Evolutionary conservation across 2,329 filamentous ascomycete genomes (phyloP).

Genomic region (Ophiostoma sp.): DNA sequence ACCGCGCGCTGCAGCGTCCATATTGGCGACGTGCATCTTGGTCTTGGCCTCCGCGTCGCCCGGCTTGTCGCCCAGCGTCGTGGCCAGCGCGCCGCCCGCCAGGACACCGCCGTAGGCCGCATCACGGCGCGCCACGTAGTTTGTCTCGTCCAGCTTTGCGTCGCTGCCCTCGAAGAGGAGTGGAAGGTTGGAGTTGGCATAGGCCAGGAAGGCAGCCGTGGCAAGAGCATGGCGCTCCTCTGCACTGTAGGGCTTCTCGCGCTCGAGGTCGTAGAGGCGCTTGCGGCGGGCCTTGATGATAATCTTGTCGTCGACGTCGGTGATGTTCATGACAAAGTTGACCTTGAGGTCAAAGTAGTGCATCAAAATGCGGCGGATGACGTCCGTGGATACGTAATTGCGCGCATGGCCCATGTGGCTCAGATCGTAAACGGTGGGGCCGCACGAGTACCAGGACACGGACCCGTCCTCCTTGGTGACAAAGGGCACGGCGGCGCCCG

Average conservation of each 20-base stretch:
- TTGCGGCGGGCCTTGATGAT: constrained; percentile 35
- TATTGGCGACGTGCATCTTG: constrained; percentile 34
- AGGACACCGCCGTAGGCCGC: constrained; percentile 33
- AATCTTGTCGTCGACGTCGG: constrained; percentile 66
- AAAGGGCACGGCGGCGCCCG: constrained; percentile 62
- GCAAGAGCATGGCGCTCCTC: constrained; percentile 29
- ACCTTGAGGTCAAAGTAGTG: constrained; percentile 72
- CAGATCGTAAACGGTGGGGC: constrained; percentile 63
- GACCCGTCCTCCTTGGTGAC: constrained; percentile 28
- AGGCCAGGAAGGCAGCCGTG: constrained; percentile 30
- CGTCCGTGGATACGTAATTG: constrained; percentile 77
- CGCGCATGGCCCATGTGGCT: constrained; percentile 72
- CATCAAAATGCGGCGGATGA: constrained; percentile 67
- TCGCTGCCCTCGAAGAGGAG: constrained; percentile 25
- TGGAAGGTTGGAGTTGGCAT: constrained; percentile 33
- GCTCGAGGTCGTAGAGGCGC: constrained; percentile 33
- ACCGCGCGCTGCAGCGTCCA: constrained; percentile 32
- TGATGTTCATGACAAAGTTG: constrained; percentile 76
- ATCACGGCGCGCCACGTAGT: constrained; percentile 29
- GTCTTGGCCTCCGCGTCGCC: constrained; percentile 35
- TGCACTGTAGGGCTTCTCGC: constrained; percentile 28
- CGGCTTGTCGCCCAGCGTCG: constrained; percentile 29
- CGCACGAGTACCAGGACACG: constrained; percentile 34
- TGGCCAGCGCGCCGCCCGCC: constrained; percentile 29
- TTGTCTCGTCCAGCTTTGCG: constrained; percentile 24